phyloP scores from a whole-genome alignment of 441 rosid species.

The Pelargonium myrrhifolium region DNA sequence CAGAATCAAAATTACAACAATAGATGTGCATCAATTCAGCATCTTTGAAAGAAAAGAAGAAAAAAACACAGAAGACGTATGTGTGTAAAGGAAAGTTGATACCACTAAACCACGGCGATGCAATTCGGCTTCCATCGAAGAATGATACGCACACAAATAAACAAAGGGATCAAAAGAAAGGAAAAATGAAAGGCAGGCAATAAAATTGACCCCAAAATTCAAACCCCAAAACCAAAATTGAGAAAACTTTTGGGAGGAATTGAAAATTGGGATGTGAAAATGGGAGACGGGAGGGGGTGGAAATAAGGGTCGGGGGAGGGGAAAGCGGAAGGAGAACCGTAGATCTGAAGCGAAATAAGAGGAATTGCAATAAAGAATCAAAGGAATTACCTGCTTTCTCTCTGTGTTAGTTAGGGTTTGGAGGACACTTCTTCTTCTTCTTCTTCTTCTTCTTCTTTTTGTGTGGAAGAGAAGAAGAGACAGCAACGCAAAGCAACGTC shows the following conservation, averaged over 20 bases:
- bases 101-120: conserved; percentile 1
- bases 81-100: not conserved
- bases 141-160: not conserved
- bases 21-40: not conserved
- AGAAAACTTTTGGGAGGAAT: not conserved
- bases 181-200: not conserved
- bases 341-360: too few relatives aligned
- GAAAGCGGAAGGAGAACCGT: too few relatives aligned
- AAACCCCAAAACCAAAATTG: not conserved
- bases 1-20: not conserved
- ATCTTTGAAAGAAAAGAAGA: not conserved
- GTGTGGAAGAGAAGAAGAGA: too few relatives aligned
- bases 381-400: too few relatives aligned
- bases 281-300: not conserved
- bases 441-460: too few relatives aligned
- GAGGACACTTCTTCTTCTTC: too few relatives aligned
- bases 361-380: too few relatives aligned
- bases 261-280: not conserved
- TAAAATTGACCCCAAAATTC: not conserved
- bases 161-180: not conserved
- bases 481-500: too few relatives aligned
- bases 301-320: not conserved
- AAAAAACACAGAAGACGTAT: not conserved
- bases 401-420: too few relatives aligned
- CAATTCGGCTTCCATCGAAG: conserved; percentile 1